Evolutionary conservation across 1,284 basidiomycete genomes (phyloP), one percentile per base, ranked within the genome.

Genomic region (Tremellales sp.): DNA sequence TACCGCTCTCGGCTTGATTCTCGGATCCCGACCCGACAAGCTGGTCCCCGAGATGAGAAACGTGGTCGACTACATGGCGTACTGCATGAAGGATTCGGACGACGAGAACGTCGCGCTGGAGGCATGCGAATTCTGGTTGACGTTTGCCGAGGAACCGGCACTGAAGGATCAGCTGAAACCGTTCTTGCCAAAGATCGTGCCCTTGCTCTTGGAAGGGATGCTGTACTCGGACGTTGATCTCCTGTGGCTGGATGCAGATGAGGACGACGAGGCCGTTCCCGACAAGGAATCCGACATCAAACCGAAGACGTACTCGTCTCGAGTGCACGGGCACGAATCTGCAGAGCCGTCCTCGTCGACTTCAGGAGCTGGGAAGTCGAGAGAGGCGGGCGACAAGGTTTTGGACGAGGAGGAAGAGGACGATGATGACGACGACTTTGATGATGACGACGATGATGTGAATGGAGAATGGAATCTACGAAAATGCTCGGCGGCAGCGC

Each of bases 51-150:
- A 97, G 71, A 89, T 99, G 81, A 75, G 77, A 42, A 93, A 91
- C 61, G 91, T 98, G 36, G 93, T 95, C 33, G 91, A 97, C 68
- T 99, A 97, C 75, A 98, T 99, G 88, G 80, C 97, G 32, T 98
- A 93, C 75, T 97, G 91, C 29, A 97, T 91, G 9, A 90, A 93
- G 72, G 94, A 97, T 78, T 39, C 49, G 9, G 85, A 87, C 74
- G 88, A 97, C 71, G 91, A 95, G 75, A 84, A 84, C 48, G 91
- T 97, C 44, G 91, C 92, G 4, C 78, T 97, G 34, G 93, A 97
- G 75, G 95, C 95, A 12, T 97, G 92, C 79, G 95, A 99, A 77
- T 98, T 99, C 74, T 98, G 95, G 95, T 80, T 99, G 54, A 97
- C 94, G 1, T 98, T 99, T 66, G 92, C 95, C 14, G 95, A 99